Percentiles rank a stretch among this genome's conserved stretches.
phyloP scores from a whole-genome alignment of 2,329 filamentous ascomycete genomes.

The Colletotrichum chrysophilum region DNA sequence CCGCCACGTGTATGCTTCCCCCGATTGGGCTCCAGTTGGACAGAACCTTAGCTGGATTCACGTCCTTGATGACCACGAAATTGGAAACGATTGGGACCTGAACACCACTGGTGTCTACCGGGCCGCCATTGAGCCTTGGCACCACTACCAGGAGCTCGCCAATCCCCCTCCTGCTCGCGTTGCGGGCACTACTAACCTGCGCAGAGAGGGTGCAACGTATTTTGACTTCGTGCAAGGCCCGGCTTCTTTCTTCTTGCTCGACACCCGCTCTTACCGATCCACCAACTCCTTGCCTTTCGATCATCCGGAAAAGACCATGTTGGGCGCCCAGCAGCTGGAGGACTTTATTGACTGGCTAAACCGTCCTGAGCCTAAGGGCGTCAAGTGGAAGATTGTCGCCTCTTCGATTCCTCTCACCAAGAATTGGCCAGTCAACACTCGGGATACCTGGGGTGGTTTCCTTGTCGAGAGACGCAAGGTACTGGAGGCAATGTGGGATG shows the following conservation, averaged over 20 bases:
- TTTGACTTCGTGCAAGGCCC: constrained; percentile 91
- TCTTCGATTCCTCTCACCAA: constrained; percentile 95
- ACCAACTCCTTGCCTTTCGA: constrained; percentile 65
- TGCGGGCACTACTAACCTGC: constrained; percentile 43
- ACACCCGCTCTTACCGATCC: constrained; percentile 87
- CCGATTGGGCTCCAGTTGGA: constrained; percentile 81
- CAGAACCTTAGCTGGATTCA: constrained; percentile 95
- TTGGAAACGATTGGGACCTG: constrained; percentile 88
- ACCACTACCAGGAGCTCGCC: constrained; percentile 81
- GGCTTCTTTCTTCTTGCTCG: constrained; percentile 92
- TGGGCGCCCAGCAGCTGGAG: constrained; percentile 78
- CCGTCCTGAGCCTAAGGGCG: constrained; percentile 73
- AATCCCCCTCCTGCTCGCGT: constrained; percentile 77
- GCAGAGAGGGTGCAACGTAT: constrained; percentile 71
- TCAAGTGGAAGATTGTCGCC: constrained; percentile 93
- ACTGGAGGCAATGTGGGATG: constrained; percentile 92
- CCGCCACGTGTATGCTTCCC: constrained; percentile 92
- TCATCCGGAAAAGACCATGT: constrained; percentile 79
- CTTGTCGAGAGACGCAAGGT: constrained; percentile 78
- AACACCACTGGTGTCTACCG: constrained; percentile 83
- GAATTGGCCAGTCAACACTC: constrained; percentile 89
- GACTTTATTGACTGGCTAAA: constrained; percentile 81
- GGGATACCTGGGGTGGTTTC: constrained; percentile 96
- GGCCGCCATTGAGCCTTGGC: constrained; percentile 82
- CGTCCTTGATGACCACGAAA: constrained; percentile 96